Evolutionary conservation across 2,329 filamentous ascomycete genomes (phyloP), one percentile per base, ranked within the genome.

Genomic region (Aureobasidium sp.): DNA sequence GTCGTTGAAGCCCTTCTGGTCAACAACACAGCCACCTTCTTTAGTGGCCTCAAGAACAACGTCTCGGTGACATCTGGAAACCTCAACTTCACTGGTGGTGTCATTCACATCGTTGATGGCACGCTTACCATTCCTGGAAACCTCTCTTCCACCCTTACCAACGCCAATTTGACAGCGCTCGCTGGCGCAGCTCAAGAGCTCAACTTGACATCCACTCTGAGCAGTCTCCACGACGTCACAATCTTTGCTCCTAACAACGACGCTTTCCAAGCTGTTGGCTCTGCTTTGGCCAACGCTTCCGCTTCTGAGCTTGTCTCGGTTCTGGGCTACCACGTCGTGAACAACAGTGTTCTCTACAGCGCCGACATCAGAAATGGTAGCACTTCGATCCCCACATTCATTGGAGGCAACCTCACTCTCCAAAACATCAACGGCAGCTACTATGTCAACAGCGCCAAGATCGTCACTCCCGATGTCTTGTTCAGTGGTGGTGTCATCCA

Each of bases 271-370:
- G 72, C 75, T 29, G 82, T 88, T 47, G 83, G 80, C 62, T 82
- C 78, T 55, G 74, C 79, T 2, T 69, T 84, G 12, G 70, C 72
- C 31, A 78, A 78, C 62, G 71, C 86, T 34, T 77, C 76, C 27
- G 69, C 72, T 0, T 71, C 78, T 5, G 71, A 83, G 15, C 75
- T 88, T 1, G 71, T 77, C 2, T 71, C 71, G 31, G 79, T 89
- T 56, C 77, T 89, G 37, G 74, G 78, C 29, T 90, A 90, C 73
- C 87, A 90, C 70, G 78, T 89, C 57, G 73, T 89, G 48, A 77
- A 78, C 49, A 80, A 79, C 49, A 77, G 77, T 9, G 78, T 86
- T 1, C 75, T 75, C 60, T 88, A 87, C 73, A 65, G 63, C 42
- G 49, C 64, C 12, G 62, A 61, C 41, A 41, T 66, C 27, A 39